A percentile compares a stretch with the other conserved stretches of the same genome.
These are phyloP conservation scores for Eremothecium sinecaudum DNA, from an alignment of 1,139 yeast genomes.

Conservation along the genomic window DNA sequence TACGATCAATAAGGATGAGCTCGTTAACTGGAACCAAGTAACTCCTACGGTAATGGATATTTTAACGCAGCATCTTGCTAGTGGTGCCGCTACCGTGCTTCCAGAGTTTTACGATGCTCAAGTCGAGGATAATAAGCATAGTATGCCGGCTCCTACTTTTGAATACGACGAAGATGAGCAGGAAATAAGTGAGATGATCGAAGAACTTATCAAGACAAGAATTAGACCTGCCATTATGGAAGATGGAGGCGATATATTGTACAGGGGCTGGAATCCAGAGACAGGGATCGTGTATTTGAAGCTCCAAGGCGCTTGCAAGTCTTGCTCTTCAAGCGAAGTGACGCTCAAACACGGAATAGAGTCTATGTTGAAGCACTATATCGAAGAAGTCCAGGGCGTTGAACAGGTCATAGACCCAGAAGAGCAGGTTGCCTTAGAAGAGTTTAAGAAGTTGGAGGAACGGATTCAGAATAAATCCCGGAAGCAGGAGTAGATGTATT, in stretches of 20 bases:
- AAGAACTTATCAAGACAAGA: conserved; percentile 86
- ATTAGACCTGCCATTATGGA: conserved; percentile 90
- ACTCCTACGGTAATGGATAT: conserved; percentile 85
- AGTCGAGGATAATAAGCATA: conserved; percentile 28
- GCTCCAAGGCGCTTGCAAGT: conserved; percentile 70
- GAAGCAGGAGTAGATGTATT: not conserved
- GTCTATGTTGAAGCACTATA: conserved; percentile 70
- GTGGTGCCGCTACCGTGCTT: conserved; percentile 55
- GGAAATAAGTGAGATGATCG: conserved; percentile 75
- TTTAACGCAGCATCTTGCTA: conserved; percentile 71
- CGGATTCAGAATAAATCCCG: conserved; percentile 15
- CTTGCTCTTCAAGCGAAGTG: conserved; percentile 67
- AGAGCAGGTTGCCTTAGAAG: conserved; percentile 32
- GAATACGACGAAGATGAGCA: conserved; percentile 35
- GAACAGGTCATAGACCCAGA: conserved; percentile 46
- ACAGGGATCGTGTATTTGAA: conserved; percentile 58
- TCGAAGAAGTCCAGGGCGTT: conserved; percentile 66
- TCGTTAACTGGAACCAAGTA: conserved; percentile 60
- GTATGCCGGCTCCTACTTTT: conserved; percentile 26
- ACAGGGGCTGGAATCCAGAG: conserved; percentile 52
- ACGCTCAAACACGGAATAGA: conserved; percentile 75
- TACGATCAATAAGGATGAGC: conserved; percentile 64
- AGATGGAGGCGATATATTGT: conserved; percentile 78
- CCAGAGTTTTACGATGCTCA: conserved; percentile 27
- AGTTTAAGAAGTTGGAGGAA: conserved; percentile 30